Evolutionary conservation across 1,284 basidiomycete species (phyloP).

Genomic region (Marasmius tenuissimus): DNA sequence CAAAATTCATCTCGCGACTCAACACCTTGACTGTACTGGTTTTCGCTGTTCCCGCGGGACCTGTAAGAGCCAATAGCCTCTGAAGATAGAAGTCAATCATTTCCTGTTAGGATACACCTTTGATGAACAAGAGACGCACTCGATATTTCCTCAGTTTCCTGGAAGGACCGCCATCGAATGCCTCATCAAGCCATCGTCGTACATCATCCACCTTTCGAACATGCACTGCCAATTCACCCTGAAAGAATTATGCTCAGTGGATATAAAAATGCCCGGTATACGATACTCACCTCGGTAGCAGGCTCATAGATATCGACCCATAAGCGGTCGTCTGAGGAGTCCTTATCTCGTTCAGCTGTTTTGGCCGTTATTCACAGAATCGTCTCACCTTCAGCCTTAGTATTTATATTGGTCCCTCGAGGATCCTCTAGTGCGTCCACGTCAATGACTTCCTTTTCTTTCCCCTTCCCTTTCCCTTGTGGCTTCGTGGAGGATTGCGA

Average conservation of each 20-base stretch:
- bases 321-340: slow-evolving; percentile 44
- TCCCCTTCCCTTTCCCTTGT: slow-evolving; percentile 52
- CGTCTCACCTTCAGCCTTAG: background rate
- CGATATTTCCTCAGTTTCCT: slow-evolving; percentile 76
- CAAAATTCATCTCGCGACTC: slow-evolving; percentile 72
- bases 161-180: slow-evolving; percentile 69
- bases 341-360: background rate
- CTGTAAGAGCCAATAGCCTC: slow-evolving; percentile 85
- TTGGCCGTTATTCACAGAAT: background rate
- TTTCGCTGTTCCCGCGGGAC: slow-evolving; percentile 90
- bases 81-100: slow-evolving; percentile 27
- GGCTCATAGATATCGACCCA: slow-evolving; percentile 85
- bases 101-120: background rate
- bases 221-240: slow-evolving; percentile 88
- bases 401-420: slow-evolving; percentile 3
- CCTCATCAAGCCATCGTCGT: slow-evolving; percentile 82
- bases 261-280: background rate
- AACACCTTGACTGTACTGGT: slow-evolving; percentile 83
- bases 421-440: slow-evolving; percentile 7
- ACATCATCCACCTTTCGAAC: slow-evolving; percentile 86
- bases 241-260: slow-evolving; percentile 8
- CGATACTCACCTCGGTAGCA: slow-evolving; percentile 51
- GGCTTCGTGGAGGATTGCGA: slow-evolving; percentile 17
- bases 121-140: slow-evolving; percentile 43
- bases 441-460: slow-evolving; percentile 21